Percentiles rank a stretch among this genome's conserved stretches.
Conservation (phyloP, 2,329 filamentous ascomycete genomes). For the Chaetomium strumarium region DNA sequence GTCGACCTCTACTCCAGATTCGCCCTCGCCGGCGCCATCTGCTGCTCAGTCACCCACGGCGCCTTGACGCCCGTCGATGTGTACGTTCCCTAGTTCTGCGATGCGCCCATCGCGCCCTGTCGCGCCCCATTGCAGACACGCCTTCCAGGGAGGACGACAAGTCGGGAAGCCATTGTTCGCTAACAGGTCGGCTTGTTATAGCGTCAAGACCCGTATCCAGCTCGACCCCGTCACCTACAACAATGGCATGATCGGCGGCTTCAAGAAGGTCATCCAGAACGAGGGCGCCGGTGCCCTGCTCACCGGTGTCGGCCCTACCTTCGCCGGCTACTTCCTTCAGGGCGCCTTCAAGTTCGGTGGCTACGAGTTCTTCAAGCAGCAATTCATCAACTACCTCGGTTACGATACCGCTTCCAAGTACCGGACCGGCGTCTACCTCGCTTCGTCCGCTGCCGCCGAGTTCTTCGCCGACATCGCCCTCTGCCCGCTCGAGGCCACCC, state of each 20-base stretch:
- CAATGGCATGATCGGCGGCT: slow-evolving; percentile 70
- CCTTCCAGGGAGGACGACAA: not conserved
- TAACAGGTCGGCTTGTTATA: slow-evolving; percentile 31
- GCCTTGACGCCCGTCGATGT: slow-evolving; percentile 97
- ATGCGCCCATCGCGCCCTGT: not conserved
- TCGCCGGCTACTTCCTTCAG: slow-evolving; percentile 79
- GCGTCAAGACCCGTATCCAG: slow-evolving; percentile 84
- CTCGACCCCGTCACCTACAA: slow-evolving; percentile 78
- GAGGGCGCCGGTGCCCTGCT: slow-evolving; percentile 73
- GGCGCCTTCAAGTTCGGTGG: slow-evolving; percentile 83
- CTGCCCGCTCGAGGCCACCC: slow-evolving; percentile 78
- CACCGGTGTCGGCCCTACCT: slow-evolving; percentile 72
- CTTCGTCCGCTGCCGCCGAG: slow-evolving; percentile 51
- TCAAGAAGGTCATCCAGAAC: slow-evolving; percentile 66
- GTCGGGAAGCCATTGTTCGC: not conserved
- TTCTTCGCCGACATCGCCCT: slow-evolving; percentile 66
- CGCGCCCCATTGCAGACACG: not conserved
- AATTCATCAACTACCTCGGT: slow-evolving; percentile 67
- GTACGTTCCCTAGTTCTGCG: slow-evolving; percentile 40
- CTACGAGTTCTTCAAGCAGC: slow-evolving; percentile 86
- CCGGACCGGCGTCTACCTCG: slow-evolving; percentile 68
- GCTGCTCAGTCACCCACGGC: slow-evolving; percentile 97
- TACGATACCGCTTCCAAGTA: slow-evolving; percentile 65
- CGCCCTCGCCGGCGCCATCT: slow-evolving; percentile 94
- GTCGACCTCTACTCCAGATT: slow-evolving; percentile 85